Conservation (phyloP, 805 yeast genomes). For the Cyberlindnera meyerae region DNA sequence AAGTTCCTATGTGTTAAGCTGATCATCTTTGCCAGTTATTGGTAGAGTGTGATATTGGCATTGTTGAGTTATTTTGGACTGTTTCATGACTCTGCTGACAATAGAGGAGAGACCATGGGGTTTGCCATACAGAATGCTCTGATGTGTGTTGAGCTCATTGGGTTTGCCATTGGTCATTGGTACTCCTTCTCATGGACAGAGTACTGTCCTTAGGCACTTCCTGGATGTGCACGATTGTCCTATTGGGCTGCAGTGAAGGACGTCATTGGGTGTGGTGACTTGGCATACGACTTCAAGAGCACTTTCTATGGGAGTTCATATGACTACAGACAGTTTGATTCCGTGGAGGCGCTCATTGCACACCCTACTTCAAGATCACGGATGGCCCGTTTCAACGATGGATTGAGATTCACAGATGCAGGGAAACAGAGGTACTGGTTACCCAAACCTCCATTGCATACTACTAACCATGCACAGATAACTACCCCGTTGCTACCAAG, state of each 20-base stretch:
- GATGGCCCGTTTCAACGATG: conserved; percentile 71
- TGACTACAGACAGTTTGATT: conserved; percentile 78
- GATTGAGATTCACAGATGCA: conserved; percentile 72
- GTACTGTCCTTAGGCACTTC: conserved; percentile 54
- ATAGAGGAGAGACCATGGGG: conserved; percentile 37
- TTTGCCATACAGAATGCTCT: conserved; percentile 70
- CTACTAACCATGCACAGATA: conserved; percentile 5
- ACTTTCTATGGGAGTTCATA: conserved; percentile 69
- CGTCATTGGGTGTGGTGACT: conserved; percentile 70
- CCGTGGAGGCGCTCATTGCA: conserved; percentile 63
- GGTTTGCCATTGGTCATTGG: conserved; percentile 88
- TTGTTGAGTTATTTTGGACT: conserved; percentile 45
- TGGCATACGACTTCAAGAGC: conserved; percentile 68
- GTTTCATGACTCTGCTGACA: conserved; percentile 30
- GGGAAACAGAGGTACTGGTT: conserved; percentile 83
- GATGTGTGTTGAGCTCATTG: conserved; percentile 77
- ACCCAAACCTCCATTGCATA: conserved; percentile 8
- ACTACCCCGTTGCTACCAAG: conserved; percentile 17
- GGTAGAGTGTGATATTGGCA: conserved; percentile 75
- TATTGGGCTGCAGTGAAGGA: conserved; percentile 66
- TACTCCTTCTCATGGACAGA: conserved; percentile 75
- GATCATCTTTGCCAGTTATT: conserved; percentile 94
- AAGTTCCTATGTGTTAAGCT: conserved; percentile 90
- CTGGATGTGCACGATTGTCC: conserved; percentile 65
- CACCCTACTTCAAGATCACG: conserved; percentile 64